These are phyloP conservation scores for Malus hybrid DNA, from an alignment of 331 rosid genomes.

Conservation along the genomic window DNA sequence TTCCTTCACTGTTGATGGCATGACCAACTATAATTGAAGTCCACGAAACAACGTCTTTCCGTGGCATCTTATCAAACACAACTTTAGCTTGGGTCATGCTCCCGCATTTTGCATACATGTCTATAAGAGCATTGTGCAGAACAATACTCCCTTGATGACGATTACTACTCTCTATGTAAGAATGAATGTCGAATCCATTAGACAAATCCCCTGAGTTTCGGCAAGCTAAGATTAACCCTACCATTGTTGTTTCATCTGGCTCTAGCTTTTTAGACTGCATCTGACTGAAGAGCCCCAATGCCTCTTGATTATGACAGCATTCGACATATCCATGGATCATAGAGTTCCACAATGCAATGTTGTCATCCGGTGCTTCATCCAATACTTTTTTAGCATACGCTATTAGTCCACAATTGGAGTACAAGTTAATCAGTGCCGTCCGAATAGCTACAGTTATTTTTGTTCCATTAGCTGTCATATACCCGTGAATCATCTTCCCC, in stretches of 20 bases:
- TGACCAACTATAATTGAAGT: slow-evolving; percentile 21
- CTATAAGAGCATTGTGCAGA: slow-evolving; percentile 24
- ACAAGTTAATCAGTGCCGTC: slow-evolving; percentile 6
- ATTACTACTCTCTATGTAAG: slow-evolving; percentile 1
- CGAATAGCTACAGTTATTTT: not conserved
- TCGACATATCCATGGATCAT: slow-evolving; percentile 14
- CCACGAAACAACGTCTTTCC: slow-evolving; percentile 16
- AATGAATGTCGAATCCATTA: slow-evolving; percentile 11
- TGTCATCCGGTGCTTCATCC: not conserved
- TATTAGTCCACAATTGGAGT: slow-evolving; percentile 9
- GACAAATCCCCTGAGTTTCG: slow-evolving; percentile 13
- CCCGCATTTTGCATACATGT: slow-evolving; percentile 30
- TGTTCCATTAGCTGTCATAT: slow-evolving; percentile 5
- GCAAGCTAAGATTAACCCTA: slow-evolving; percentile 20
- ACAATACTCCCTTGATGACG: slow-evolving; percentile 8
- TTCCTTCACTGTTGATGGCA: slow-evolving; percentile 16
- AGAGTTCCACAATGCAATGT: slow-evolving; percentile 17
- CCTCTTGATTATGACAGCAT: slow-evolving; percentile 4
- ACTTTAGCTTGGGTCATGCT: slow-evolving; percentile 19
- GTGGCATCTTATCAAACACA: slow-evolving; percentile 16
- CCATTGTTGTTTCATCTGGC: slow-evolving; percentile 19
- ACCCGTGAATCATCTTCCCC: slow-evolving; percentile 16
- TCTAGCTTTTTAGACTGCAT: slow-evolving; percentile 5
- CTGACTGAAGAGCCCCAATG: slow-evolving; percentile 4
- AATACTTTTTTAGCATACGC: slow-evolving; percentile 9